Evolutionary conservation across 2,329 filamentous ascomycete genomes (phyloP), one percentile per base, ranked within the genome.

Genomic region (Microdochium paspali): DNA sequence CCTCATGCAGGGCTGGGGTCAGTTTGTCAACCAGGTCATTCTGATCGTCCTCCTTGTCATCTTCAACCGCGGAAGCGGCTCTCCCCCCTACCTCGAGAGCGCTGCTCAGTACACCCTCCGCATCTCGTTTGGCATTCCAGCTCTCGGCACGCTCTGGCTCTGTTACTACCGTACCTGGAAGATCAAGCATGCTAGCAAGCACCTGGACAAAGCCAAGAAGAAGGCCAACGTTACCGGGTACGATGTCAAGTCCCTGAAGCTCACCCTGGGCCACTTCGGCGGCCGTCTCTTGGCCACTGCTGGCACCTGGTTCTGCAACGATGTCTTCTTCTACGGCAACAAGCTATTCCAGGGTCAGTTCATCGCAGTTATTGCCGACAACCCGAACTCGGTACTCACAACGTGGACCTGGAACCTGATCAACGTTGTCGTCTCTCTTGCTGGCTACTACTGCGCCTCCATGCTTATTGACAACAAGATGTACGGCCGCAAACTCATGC

Each of bases 251-350:
- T 94, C 91, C 24, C 76, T 97, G 47, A 79, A 78, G 56, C 72
- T 88, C 59, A 91, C 88, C 43, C 80, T 90, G 68, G 78, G 70
- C 49, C 82, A 94, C 71, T 97, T 96, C 56, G 89, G 90, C 44
- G 85, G 86, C 46, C 89, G 91, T 56, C 70, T 97, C 23, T 61
- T 95, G 20, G 91, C 91, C 45, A 96, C 91, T 20, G 83, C 90
- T 10, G 87, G 87, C 48, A 80, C 83, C 30, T 97, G 91, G 91
- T 97, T 91, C 68, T 87, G 84, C 71, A 97, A 97, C 67, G 91
- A 97, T 61, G 85, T 97, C 55, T 96, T 97, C 77, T 97, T 97
- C 75, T 97, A 97, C 72, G 91, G 91, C 58, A 96, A 95, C 84
- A 96, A 95, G 77, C 84, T 96, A 47, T 96, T 96, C 79, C 90